Conservation (phyloP, 257 asterid genomes). For the Fraxinus quadrangulata region DNA sequence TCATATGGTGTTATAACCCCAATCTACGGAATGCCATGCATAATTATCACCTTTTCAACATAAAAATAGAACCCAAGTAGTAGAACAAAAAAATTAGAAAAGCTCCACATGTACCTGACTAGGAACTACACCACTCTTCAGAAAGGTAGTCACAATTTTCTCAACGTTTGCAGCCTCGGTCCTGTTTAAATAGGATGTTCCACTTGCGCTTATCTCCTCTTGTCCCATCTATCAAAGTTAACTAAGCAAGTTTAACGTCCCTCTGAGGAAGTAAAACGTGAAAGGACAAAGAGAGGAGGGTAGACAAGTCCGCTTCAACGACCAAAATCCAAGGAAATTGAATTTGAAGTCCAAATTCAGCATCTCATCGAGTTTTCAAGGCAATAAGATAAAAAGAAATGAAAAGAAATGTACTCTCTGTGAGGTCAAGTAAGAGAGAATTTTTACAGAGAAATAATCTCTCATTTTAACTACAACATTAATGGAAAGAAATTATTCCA, state of each 20-base stretch:
- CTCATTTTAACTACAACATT: conserved; percentile 17
- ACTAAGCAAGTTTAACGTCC: conserved; percentile 13
- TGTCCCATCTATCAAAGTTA: conserved; percentile 83
- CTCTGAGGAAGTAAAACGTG: conserved; percentile 14
- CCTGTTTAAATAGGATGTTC: conserved; percentile 92
- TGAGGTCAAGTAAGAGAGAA: neutral
- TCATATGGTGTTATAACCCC: conserved; percentile 99
- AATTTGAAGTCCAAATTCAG: neutral
- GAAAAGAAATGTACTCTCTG: neutral
- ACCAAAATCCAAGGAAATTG: conserved; percentile 5
- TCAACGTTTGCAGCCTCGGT: conserved; percentile 98
- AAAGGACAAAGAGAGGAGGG: neutral
- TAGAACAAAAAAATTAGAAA: conserved; percentile 15
- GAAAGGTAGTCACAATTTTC: conserved; percentile 90
- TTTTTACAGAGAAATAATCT: neutral
- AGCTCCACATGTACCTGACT: conserved; percentile 60
- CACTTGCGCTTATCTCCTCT: conserved; percentile 99
- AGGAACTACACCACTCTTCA: conserved; percentile 97
- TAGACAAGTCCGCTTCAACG: conserved; percentile 15
- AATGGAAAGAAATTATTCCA: conserved; percentile 1
- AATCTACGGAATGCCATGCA: conserved; percentile 48
- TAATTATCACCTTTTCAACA: conserved; percentile 16
- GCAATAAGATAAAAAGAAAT: conserved; percentile 1
- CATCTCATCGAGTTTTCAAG: neutral
- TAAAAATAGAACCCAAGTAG: conserved; percentile 19